Evolutionary conservation across 2,329 filamentous ascomycete genomes (phyloP).

Genomic region (Colletotrichum sp.): DNA sequence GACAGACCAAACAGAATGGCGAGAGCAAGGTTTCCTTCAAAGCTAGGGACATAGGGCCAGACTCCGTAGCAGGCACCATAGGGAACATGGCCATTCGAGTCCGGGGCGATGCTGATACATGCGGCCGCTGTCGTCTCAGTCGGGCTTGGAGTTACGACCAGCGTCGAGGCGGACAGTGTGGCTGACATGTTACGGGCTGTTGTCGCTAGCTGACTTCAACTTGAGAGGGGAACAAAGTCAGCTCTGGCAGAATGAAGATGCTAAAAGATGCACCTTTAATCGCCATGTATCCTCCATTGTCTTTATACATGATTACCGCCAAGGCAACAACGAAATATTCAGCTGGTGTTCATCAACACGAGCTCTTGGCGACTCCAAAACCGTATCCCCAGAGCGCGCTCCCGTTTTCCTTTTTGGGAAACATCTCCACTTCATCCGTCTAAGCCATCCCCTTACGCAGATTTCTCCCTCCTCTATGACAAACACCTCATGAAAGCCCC

Average conservation of each 20-base stretch:
- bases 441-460: background rate
- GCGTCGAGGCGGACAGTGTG: background rate
- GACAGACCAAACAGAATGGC: background rate
- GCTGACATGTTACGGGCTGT: background rate
- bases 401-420: background rate
- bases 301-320: background rate
- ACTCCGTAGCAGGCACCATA: background rate
- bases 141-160: background rate
- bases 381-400: background rate
- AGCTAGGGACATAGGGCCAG: background rate
- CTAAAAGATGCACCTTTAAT: fast-evolving
- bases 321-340: background rate
- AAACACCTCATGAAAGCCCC: background rate
- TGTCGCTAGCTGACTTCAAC: background rate
- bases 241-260: background rate
- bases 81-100: background rate
- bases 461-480: background rate
- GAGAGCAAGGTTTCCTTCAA: background rate
- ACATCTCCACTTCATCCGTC: background rate
- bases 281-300: background rate
- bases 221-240: background rate
- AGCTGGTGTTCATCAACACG: background rate
- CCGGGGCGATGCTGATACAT: background rate
- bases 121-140: background rate
- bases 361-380: background rate